Evolutionary conservation across 164 flowering plant genomes (phyloP).

Genomic region (Berberis vulgaris): DNA sequence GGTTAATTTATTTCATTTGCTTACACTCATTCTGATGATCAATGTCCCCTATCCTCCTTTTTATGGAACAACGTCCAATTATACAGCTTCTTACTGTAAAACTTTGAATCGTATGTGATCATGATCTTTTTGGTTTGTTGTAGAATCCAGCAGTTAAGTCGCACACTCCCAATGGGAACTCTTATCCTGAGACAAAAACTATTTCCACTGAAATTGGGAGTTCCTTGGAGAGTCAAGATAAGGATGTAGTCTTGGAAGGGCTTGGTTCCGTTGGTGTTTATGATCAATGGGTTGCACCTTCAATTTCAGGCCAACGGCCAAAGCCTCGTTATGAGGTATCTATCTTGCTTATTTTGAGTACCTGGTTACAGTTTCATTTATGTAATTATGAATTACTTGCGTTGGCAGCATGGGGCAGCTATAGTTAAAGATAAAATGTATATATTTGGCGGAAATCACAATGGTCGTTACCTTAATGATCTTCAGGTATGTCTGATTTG

Average conservation of each 20-base stretch:
- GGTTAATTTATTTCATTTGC: too few species aligned
- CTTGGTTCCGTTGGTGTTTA: slow-evolving; percentile 61
- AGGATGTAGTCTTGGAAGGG: slow-evolving; percentile 78
- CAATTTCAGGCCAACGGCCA: slow-evolving; percentile 76
- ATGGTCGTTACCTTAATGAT: slow-evolving; percentile 96
- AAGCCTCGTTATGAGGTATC: slow-evolving; percentile 91
- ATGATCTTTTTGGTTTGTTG: slow-evolving; percentile 13
- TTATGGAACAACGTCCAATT: too few species aligned
- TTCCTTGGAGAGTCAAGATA: slow-evolving; percentile 61
- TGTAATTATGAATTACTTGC: not conserved
- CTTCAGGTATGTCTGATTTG: slow-evolving; percentile 58
- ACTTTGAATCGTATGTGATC: too few species aligned
- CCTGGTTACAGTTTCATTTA: not conserved
- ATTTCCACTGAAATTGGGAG: slow-evolving; percentile 64
- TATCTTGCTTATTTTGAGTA: not conserved
- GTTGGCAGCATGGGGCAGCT: slow-evolving; percentile 88
- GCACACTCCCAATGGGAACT: slow-evolving; percentile 52
- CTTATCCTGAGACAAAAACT: slow-evolving; percentile 54
- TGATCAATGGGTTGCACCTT: slow-evolving; percentile 90
- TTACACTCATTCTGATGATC: too few species aligned
- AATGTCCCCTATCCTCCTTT: too few species aligned
- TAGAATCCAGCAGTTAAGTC: slow-evolving; percentile 41
- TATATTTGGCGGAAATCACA: slow-evolving; percentile 94
- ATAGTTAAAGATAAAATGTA: slow-evolving; percentile 87
- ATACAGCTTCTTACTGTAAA: too few species aligned